A percentile compares a stretch with the other conserved stretches of the same genome.
phyloP scores from a whole-genome alignment of 2,329 filamentous ascomycete genomes.

The Cladobotryum protrusum region DNA sequence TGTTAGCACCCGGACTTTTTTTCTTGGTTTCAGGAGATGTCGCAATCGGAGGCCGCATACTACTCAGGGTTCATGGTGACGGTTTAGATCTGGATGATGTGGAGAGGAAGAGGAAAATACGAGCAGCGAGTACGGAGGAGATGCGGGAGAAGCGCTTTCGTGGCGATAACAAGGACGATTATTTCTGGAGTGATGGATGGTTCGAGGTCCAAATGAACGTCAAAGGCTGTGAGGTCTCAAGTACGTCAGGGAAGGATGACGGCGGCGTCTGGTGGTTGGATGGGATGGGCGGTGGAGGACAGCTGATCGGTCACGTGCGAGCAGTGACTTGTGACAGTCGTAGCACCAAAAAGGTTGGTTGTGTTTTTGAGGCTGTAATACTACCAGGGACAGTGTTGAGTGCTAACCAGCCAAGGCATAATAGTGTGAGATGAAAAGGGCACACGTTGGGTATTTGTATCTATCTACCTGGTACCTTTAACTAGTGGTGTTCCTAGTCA shows the following conservation, averaged over 20 bases:
- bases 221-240: slow-evolving; percentile 16
- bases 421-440: too few species aligned
- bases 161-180: slow-evolving; percentile 3
- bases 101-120: slow-evolving; percentile 14
- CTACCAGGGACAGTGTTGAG: neutral
- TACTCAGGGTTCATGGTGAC: slow-evolving; percentile 86
- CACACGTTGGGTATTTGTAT: too few species aligned
- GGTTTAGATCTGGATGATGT: slow-evolving; percentile 24
- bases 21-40: slow-evolving; percentile 22
- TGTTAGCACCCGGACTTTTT: slow-evolving; percentile 19
- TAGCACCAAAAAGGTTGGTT: neutral
- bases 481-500: too few species aligned
- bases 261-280: slow-evolving; percentile 18
- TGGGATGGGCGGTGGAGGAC: slow-evolving; percentile 17
- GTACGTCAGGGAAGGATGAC: slow-evolving; percentile 31
- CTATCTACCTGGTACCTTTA: too few species aligned
- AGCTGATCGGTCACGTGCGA: slow-evolving; percentile 24
- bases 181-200: slow-evolving; percentile 6
- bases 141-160: slow-evolving; percentile 1
- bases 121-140: slow-evolving; percentile 6
- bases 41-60: slow-evolving; percentile 50
- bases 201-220: slow-evolving; percentile 21
- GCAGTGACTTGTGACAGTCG: too few species aligned
- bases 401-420: too few species aligned
- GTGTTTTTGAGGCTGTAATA: too few species aligned